phyloP scores from a whole-genome alignment of 2,329 filamentous ascomycete species.

The Diaporthe citrichinensis region DNA sequence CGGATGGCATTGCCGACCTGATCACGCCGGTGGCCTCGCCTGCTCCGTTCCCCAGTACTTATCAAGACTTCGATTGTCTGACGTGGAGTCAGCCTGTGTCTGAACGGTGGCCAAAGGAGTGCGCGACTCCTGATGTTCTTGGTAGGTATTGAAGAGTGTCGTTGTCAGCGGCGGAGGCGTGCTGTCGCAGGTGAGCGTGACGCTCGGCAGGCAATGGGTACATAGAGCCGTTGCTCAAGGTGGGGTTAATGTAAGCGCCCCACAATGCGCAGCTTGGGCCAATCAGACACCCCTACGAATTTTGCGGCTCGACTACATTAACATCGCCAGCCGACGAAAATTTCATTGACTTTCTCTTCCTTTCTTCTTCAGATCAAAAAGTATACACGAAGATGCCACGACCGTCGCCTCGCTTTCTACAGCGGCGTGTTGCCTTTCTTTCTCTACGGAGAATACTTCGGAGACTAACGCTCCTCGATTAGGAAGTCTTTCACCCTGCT shows the following conservation, averaged over 20 bases:
- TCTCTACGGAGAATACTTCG: constrained; percentile 65
- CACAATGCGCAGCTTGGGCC: not conserved
- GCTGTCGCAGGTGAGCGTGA: not conserved
- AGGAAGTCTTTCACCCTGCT: constrained; percentile 72
- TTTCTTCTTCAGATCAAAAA: constrained; percentile 73
- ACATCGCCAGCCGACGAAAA: constrained; percentile 46
- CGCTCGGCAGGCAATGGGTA: constrained; percentile 14
- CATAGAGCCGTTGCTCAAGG: not conserved
- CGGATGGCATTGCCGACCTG: constrained; percentile 71
- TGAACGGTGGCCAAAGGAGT: not conserved
- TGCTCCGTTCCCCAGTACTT: not conserved
- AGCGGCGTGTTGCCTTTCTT: constrained; percentile 75
- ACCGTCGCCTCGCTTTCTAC: constrained; percentile 71
- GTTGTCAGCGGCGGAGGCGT: not conserved
- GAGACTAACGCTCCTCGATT: constrained; percentile 72
- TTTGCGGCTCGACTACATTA: constrained; percentile 38
- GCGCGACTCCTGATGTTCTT: not conserved
- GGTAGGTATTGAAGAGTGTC: not conserved
- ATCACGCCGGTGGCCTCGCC: not conserved
- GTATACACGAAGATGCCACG: constrained; percentile 73
- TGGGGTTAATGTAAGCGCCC: not conserved
- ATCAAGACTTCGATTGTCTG: too few species aligned
- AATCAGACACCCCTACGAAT: constrained; percentile 2
- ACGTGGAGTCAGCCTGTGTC: not conserved
- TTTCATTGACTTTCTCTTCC: constrained; percentile 54